phyloP scores from a whole-genome alignment of 2,329 filamentous ascomycete species.

The Botrytis fabae region DNA sequence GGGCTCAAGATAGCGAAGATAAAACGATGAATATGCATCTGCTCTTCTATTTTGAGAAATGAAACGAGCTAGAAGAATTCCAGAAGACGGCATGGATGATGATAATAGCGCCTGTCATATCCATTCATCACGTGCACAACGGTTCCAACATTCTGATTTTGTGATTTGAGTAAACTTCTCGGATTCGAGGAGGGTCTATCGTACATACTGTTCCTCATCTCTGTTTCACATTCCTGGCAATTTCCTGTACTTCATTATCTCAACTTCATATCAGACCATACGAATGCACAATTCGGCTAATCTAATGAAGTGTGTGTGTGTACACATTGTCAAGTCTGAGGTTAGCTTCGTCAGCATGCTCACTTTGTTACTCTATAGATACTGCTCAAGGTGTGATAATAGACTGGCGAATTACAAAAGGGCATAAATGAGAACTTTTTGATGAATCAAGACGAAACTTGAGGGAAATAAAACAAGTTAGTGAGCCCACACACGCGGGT shows the following conservation, averaged over 20 bases:
- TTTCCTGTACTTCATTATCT: background rate
- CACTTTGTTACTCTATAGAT: background rate
- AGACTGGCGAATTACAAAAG: background rate
- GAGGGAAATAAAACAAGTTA: too few species aligned
- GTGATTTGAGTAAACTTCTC: background rate
- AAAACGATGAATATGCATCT: background rate
- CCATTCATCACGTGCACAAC: background rate
- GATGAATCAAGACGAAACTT: too few species aligned
- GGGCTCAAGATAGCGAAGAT: background rate
- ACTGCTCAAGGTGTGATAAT: background rate
- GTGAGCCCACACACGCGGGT: background rate
- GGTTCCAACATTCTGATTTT: background rate
- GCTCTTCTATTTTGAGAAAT: background rate
- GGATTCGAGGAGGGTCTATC: background rate
- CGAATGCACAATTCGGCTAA: background rate
- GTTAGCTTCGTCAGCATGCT: background rate
- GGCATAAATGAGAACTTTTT: too few species aligned
- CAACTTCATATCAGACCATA: background rate
- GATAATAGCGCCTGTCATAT: background rate
- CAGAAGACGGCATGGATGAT: background rate
- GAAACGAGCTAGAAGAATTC: conserved; percentile 11
- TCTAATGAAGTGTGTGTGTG: background rate
- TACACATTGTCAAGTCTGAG: background rate
- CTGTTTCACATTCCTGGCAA: background rate
- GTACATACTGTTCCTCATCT: background rate